A percentile compares a stretch with the other conserved stretches of the same genome.
Evolutionary conservation across 1,284 basidiomycete genomes (phyloP).

Genomic region (Papiliotrema nemorosa): DNA sequence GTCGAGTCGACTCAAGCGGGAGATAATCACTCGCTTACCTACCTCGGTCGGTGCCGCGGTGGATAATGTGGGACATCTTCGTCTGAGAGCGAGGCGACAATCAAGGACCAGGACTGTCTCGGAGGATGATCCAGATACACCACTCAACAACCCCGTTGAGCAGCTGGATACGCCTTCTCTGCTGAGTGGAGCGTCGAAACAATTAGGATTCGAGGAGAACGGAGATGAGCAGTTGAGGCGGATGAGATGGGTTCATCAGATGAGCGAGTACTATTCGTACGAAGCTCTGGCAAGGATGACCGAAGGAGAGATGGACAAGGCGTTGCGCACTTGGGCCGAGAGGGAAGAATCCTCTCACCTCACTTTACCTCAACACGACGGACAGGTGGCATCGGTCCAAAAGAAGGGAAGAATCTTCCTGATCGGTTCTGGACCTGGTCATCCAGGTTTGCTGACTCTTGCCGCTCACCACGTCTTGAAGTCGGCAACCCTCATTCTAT

Average conservation of each 20-base stretch:
- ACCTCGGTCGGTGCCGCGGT: constrained; percentile 74
- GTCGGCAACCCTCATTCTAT: constrained; percentile 78
- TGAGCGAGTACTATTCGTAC: constrained; percentile 92
- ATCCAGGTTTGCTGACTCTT: constrained; percentile 84
- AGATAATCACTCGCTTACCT: constrained; percentile 74
- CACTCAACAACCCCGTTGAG: constrained; percentile 77
- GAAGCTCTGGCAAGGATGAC: constrained; percentile 69
- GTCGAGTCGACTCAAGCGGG: constrained; percentile 72
- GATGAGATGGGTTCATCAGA: constrained; percentile 84
- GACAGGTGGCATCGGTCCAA: not conserved
- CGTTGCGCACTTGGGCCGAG: constrained; percentile 51
- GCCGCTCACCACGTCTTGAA: constrained; percentile 76
- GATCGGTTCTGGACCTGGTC: constrained; percentile 91
- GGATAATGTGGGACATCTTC: constrained; percentile 67
- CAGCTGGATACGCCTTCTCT: constrained; percentile 51
- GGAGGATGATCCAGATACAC: constrained; percentile 56
- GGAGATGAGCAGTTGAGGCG: constrained; percentile 59
- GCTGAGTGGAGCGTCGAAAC: constrained; percentile 10
- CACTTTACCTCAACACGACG: constrained; percentile 31
- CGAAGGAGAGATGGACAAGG: constrained; percentile 63
- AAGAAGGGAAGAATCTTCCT: constrained; percentile 70
- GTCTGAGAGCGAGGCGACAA: constrained; percentile 59
- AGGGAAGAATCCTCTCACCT: not conserved
- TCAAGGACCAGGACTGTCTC: constrained; percentile 12
- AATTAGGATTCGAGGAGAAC: constrained; percentile 13